Evolutionary conservation across 2,329 filamentous ascomycete genomes (phyloP).

Genomic region (Ophidiomyces ophidiicola): DNA sequence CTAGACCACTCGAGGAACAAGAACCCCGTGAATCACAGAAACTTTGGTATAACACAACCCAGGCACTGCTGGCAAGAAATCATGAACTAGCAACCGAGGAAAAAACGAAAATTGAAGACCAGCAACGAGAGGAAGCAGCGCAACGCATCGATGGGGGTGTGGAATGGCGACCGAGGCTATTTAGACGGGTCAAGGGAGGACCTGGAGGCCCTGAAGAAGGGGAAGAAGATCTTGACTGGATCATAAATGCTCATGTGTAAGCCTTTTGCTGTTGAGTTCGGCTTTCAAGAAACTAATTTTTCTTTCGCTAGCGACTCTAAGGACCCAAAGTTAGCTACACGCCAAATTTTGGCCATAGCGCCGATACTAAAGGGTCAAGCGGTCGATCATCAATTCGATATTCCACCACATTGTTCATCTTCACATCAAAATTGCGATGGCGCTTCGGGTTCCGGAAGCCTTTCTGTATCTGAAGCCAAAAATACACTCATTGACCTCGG

Average conservation of each 20-base stretch:
- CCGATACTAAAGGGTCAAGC: slow-evolving; percentile 72
- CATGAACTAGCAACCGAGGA: slow-evolving; percentile 85
- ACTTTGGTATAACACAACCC: slow-evolving; percentile 70
- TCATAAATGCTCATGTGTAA: slow-evolving; percentile 48
- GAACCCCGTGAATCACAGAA: slow-evolving; percentile 79
- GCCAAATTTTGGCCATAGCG: slow-evolving; percentile 77
- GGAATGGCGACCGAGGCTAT: slow-evolving; percentile 81
- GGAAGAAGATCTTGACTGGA: slow-evolving; percentile 15
- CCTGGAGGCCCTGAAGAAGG: slow-evolving; percentile 56
- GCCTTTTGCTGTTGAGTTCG: slow-evolving; percentile 20
- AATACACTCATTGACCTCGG: slow-evolving; percentile 11
- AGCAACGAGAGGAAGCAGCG: slow-evolving; percentile 78
- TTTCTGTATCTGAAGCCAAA: slow-evolving; percentile 1
- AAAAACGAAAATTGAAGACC: slow-evolving; percentile 92
- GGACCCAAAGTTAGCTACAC: slow-evolving; percentile 55
- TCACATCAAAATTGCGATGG: slow-evolving; percentile 3
- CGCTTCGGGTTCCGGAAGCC: not conserved
- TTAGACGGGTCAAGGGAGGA: slow-evolving; percentile 60
- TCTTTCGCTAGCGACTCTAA: slow-evolving; percentile 43
- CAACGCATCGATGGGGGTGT: slow-evolving; percentile 62
- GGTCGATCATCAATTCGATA: slow-evolving; percentile 42
- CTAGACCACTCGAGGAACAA: slow-evolving; percentile 73
- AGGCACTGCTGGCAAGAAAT: slow-evolving; percentile 71
- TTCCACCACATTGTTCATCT: slow-evolving; percentile 38
- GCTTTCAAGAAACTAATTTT: slow-evolving; percentile 2